phyloP scores from a whole-genome alignment of 163 green algal species.

The Scenedesmus sp. region DNA sequence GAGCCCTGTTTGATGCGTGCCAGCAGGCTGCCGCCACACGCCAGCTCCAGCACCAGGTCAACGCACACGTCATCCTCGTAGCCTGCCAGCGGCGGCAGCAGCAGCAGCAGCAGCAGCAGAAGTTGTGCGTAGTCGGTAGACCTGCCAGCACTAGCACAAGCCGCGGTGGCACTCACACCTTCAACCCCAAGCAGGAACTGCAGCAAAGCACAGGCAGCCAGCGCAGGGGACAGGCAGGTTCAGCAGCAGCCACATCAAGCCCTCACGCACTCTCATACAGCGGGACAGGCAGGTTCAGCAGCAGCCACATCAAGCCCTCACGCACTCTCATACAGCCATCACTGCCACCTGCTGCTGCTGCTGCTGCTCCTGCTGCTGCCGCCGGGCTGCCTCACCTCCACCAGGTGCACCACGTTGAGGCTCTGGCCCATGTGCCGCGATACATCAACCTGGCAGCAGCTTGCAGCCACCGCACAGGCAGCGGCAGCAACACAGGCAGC shows the following conservation, averaged over 20 bases:
- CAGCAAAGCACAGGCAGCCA: no score
- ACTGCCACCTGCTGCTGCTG: background rate
- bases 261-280: no score
- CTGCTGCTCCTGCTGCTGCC: background rate
- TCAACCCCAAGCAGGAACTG: no score
- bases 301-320: no score
- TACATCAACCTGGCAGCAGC: constrained; percentile 42
- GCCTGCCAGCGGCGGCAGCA: background rate
- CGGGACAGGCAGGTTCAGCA: no score
- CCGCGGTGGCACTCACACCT: no score
- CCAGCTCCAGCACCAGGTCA: constrained; percentile 55
- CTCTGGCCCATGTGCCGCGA: constrained; percentile 42
- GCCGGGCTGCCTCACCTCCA: background rate
- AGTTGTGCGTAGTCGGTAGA: no score
- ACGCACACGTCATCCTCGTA: constrained; percentile 49
- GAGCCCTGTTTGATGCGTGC: constrained; percentile 31
- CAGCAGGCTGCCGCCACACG: constrained; percentile 48
- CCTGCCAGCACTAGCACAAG: no score
- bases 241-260: no score
- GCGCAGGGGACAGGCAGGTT: no score
- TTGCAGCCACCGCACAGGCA: background rate
- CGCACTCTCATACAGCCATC: no score
- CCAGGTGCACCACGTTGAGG: constrained; percentile 51
- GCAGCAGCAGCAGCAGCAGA: background rate
- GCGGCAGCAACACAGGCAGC: background rate